These are phyloP conservation scores for Kwoniella mangroviensis DNA, from an alignment of 768 basidiomycete genomes.

Conservation along the genomic window DNA sequence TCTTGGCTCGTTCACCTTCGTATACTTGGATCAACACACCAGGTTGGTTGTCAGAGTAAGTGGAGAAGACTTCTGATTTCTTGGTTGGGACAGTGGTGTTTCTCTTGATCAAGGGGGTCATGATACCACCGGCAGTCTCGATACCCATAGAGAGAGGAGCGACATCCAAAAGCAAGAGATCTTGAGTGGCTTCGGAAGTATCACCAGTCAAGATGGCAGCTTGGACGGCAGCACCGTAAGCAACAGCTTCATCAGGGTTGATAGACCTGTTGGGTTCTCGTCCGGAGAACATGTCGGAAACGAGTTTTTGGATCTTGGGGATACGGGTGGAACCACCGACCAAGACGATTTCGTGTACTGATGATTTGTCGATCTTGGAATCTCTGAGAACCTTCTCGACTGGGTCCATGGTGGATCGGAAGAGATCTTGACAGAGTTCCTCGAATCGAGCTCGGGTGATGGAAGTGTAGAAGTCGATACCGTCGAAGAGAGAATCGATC, in stretches of 20 bases:
- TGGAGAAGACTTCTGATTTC: conserved; percentile 97
- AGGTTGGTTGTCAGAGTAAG: conserved; percentile 89
- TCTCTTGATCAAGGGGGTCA: conserved; percentile 92
- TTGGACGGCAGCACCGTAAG: conserved; percentile 98
- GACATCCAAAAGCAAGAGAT: conserved; percentile 94
- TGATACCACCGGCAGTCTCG: conserved; percentile 96
- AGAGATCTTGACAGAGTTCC: conserved; percentile 59
- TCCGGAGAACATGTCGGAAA: conserved; percentile 95
- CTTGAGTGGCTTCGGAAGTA: conserved; percentile 87
- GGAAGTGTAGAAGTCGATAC: conserved; percentile 97
- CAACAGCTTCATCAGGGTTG: conserved; percentile 99
- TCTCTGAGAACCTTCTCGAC: conserved; percentile 98
- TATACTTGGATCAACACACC: conserved; percentile 96
- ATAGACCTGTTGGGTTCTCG: conserved; percentile 95
- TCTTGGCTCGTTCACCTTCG: conserved; percentile 95
- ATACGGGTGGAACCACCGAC: conserved; percentile 86
- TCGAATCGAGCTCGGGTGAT: conserved; percentile 91
- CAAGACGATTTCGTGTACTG: conserved; percentile 75
- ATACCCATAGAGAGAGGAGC: conserved; percentile 97
- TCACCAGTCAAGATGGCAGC: conserved; percentile 97
- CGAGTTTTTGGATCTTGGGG: conserved; percentile 97
- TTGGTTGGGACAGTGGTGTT: conserved; percentile 98
- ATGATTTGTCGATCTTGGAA: conserved; percentile 95
- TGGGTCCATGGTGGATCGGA: conserved; percentile 62
- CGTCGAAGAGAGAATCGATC: conserved; percentile 96